Percentiles rank a stretch among this genome's conserved stretches.
Conservation (phyloP, 2,329 filamentous ascomycete species). For the Fonsecaea nubica region DNA sequence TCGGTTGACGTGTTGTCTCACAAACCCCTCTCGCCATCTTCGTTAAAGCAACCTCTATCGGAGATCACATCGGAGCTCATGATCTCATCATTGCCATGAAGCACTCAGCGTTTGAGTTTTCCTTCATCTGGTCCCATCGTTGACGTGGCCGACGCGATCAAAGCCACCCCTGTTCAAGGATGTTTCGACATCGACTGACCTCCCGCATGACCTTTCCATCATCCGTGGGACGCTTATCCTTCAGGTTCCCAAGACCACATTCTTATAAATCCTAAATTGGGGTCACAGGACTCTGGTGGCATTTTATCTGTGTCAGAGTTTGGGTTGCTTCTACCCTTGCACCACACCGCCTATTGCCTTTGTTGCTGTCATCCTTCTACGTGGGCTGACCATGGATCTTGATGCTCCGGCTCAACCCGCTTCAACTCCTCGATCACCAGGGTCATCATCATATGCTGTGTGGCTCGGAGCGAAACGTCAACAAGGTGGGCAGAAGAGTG, state of each 20-base stretch:
- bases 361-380: not conserved
- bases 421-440: not conserved
- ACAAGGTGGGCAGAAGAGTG: not conserved
- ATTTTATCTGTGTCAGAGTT: not conserved
- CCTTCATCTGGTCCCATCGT: slow-evolving; percentile 10
- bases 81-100: slow-evolving; percentile 28
- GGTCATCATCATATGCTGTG: not conserved
- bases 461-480: not conserved
- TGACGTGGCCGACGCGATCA: slow-evolving; percentile 29
- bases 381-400: slow-evolving; percentile 1
- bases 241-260: slow-evolving; percentile 7
- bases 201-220: slow-evolving; percentile 13
- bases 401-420: not conserved
- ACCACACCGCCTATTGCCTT: slow-evolving; percentile 29
- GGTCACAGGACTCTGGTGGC: slow-evolving; percentile 25
- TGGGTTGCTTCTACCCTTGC: slow-evolving; percentile 6
- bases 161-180: slow-evolving; percentile 1
- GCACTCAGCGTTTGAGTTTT: not conserved
- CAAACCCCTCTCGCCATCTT: slow-evolving; percentile 16
- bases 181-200: slow-evolving; percentile 8
- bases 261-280: not conserved
- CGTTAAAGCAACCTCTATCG: slow-evolving; percentile 8
- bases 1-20: not conserved
- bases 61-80: slow-evolving; percentile 25
- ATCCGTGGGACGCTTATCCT: slow-evolving; percentile 13